Evolutionary conservation across 768 basidiomycete genomes (phyloP).

Genomic region (Myochromella boudieri): DNA sequence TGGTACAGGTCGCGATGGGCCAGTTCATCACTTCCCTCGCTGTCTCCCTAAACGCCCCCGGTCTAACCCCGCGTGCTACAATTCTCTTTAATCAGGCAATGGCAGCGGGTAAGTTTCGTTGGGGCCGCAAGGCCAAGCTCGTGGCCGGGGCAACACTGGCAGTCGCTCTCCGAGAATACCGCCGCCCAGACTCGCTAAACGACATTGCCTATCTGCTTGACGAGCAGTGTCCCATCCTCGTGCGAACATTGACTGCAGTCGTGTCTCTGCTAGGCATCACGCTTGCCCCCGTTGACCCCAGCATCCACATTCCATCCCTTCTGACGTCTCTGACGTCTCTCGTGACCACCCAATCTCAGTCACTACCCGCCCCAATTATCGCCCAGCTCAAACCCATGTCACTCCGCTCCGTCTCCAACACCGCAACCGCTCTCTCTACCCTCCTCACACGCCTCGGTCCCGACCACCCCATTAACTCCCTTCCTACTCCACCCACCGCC

Average conservation of each 20-base stretch:
- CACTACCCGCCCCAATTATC: constrained; percentile 26
- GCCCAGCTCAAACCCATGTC: constrained; percentile 40
- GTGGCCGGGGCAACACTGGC: constrained; percentile 69
- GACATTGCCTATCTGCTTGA: constrained; percentile 70
- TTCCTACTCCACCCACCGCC: constrained; percentile 50
- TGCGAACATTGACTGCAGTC: constrained; percentile 55
- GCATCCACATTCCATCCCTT: constrained; percentile 56
- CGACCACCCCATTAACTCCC: constrained; percentile 33
- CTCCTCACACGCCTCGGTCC: constrained; percentile 38
- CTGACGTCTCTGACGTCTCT: constrained; percentile 49
- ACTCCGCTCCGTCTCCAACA: constrained; percentile 41
- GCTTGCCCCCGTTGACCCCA: constrained; percentile 56
- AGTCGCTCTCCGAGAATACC: constrained; percentile 70
- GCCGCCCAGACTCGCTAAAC: constrained; percentile 62
- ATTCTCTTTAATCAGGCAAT: constrained; percentile 71
- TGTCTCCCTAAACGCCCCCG: constrained; percentile 55
- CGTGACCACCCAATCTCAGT: constrained; percentile 19
- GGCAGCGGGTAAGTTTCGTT: constrained; percentile 55
- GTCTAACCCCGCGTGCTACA: constrained; percentile 64
- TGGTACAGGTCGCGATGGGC: constrained; percentile 57
- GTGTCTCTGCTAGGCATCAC: constrained; percentile 51
- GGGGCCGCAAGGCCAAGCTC: constrained; percentile 73
- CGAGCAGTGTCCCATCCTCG: constrained; percentile 48
- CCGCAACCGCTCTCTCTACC: constrained; percentile 45
- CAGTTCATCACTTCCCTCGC: constrained; percentile 63